phyloP scores from a whole-genome alignment of 1,139 yeast genomes.

The Yamadazyma jaroonii region DNA sequence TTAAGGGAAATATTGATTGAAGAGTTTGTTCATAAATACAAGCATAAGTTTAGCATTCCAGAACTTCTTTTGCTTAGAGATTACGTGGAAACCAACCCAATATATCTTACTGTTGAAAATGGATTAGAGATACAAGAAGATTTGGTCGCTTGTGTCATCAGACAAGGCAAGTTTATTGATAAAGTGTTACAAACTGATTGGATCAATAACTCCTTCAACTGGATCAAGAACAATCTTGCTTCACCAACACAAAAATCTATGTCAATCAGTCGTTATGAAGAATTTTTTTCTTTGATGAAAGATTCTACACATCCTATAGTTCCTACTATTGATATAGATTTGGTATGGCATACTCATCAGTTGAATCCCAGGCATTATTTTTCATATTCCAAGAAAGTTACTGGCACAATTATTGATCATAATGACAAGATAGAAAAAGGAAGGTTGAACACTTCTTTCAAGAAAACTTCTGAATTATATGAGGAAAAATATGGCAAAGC shows the following conservation, averaged over 20 bases:
- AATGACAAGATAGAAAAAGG: conserved; percentile 18
- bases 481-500: conserved; percentile 10
- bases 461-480: conserved; percentile 14
- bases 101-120: not conserved
- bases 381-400: conserved; percentile 14
- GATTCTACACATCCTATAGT: conserved; percentile 18
- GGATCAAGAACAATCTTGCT: not conserved
- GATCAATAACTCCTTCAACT: conserved; percentile 11
- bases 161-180: conserved; percentile 31
- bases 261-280: conserved; percentile 18
- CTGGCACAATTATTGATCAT: conserved; percentile 16
- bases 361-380: conserved; percentile 23
- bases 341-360: conserved; percentile 43
- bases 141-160: conserved; percentile 30
- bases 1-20: not conserved
- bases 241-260: conserved; percentile 12
- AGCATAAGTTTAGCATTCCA: not conserved
- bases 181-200: conserved; percentile 16
- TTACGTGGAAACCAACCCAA: conserved; percentile 1
- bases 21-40: conserved; percentile 1
- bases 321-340: conserved; percentile 40
- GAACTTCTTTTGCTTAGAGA: conserved; percentile 4
- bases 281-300: conserved; percentile 21
- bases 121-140: conserved; percentile 9
- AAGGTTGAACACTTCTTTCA: conserved; percentile 12